phyloP scores from a whole-genome alignment of 345 rosid genomes.

The Barbarea vulgaris region DNA sequence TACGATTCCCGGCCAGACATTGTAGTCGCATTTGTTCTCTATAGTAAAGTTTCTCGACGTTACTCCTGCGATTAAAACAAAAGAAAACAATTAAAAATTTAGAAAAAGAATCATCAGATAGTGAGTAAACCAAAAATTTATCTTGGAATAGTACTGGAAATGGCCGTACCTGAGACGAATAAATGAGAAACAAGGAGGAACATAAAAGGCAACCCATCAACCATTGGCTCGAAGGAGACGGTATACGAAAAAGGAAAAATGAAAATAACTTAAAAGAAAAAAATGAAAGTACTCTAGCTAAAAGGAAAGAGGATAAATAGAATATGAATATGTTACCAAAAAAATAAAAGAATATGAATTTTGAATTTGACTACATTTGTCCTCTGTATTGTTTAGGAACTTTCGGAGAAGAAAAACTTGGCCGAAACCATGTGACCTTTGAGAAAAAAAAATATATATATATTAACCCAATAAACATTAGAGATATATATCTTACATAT shows the following conservation, averaged over 20 bases:
- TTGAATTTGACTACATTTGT: too few relatives aligned
- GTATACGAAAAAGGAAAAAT: not conserved
- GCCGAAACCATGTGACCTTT: too few relatives aligned
- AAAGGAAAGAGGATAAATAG: too few relatives aligned
- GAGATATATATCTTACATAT: too few relatives aligned
- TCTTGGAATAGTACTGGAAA: not conserved
- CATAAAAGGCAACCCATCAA: not conserved
- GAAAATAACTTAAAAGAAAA: too few relatives aligned
- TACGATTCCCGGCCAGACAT: constrained; percentile 52
- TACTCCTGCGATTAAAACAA: not conserved
- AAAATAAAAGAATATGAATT: too few relatives aligned
- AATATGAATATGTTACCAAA: too few relatives aligned
- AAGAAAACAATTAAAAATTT: not conserved
- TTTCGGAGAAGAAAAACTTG: too few relatives aligned
- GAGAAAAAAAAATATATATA: too few relatives aligned
- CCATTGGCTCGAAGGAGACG: constrained; percentile 1
- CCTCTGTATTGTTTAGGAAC: too few relatives aligned
- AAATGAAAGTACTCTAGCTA: not conserved
- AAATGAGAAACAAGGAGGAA: not conserved
- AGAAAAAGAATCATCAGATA: not conserved
- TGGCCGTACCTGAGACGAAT: not conserved
- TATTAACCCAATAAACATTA: too few relatives aligned
- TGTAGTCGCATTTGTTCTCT: constrained; percentile 53
- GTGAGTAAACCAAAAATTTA: not conserved
- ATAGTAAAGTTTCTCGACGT: not conserved